Evolutionary conservation across 139 green algal species (phyloP), one percentile per base, ranked within the genome.

Genomic region (Chloropicon primus): DNA sequence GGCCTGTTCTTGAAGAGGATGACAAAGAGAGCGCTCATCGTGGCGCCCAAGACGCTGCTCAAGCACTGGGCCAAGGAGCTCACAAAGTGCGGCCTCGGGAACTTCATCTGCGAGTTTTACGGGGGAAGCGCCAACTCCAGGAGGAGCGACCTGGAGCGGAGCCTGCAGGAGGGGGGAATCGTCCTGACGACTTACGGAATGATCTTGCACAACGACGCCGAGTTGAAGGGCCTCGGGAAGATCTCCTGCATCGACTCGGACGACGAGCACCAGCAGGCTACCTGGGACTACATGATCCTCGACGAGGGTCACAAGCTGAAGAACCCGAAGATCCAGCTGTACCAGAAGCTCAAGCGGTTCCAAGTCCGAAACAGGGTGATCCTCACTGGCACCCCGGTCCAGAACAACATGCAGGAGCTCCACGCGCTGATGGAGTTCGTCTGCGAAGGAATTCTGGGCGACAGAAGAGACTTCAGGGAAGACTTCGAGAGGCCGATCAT

Each of bases 171-270:
- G 28, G 84, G 85, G 2, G 88, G 91, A 27, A 85, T 98, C 22
- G 80, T 98, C 73, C 82, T 98, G 62, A 96, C 92, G 1, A 97
- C 94, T 1, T 97, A 98, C 79, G 93, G 92, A 53, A 96, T 97
- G 91, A 84, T 97, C 73, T 82, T 85, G 79, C 87, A 95, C 86
- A 96, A 97, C 78, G 76, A 84, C 0, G 79, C 77, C 17, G 28
- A 72, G 72, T 87, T 96, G 74, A 75, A 62, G 0, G 77, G 76
- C 0, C 22, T 26, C n/a, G 72, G 80, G 78, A 86, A 73, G 86
- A 87, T 27, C 74, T 22, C 5, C 10, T 62, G 41, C 41, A 79
- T 28, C 25, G 78, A 82, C 54, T 21, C 62, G 23, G 75, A 25
- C 26, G 27, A 74, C 73, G 78, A 81, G 29, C 75, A 26, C 2